Percentiles rank a stretch among this genome's conserved stretches.
These are phyloP conservation scores for Phallus indusiatus DNA, from an alignment of 768 basidiomycete species.

Conservation along the genomic window DNA sequence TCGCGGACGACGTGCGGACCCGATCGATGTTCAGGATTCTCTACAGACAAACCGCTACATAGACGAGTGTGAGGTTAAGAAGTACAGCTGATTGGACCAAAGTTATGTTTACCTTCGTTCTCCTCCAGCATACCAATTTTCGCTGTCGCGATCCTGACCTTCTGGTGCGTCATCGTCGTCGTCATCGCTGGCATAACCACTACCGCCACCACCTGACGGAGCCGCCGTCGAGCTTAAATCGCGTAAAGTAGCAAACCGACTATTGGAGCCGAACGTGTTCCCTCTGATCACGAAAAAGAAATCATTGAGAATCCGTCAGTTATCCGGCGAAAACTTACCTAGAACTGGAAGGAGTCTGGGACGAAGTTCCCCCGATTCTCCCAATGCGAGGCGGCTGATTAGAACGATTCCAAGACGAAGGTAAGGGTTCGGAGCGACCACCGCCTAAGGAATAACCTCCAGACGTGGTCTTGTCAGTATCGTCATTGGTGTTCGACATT, in stretches of 20 bases:
- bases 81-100: neutral
- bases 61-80: neutral
- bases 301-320: neutral
- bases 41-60: slow-evolving; percentile 73
- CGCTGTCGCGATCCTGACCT: slow-evolving; percentile 37
- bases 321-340: slow-evolving; percentile 13
- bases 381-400: neutral
- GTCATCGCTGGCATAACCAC: slow-evolving; percentile 21
- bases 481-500: slow-evolving; percentile 19
- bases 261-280: slow-evolving; percentile 16
- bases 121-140: slow-evolving; percentile 89
- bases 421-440: slow-evolving; percentile 37
- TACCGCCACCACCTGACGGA: slow-evolving; percentile 8
- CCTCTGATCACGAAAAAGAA: slow-evolving; percentile 11
- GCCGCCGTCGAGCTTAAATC: slow-evolving; percentile 20
- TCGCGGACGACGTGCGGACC: slow-evolving; percentile 40
- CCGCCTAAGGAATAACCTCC: slow-evolving; percentile 43
- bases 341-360: slow-evolving; percentile 2
- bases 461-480: slow-evolving; percentile 8
- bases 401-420: slow-evolving; percentile 33
- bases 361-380: neutral
- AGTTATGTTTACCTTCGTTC: slow-evolving; percentile 83
- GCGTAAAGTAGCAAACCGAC: slow-evolving; percentile 28
- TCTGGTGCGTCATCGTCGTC: slow-evolving; percentile 47
- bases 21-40: slow-evolving; percentile 59